phyloP scores from a whole-genome alignment of 2,329 filamentous ascomycete species.

The Fusarium succisae region DNA sequence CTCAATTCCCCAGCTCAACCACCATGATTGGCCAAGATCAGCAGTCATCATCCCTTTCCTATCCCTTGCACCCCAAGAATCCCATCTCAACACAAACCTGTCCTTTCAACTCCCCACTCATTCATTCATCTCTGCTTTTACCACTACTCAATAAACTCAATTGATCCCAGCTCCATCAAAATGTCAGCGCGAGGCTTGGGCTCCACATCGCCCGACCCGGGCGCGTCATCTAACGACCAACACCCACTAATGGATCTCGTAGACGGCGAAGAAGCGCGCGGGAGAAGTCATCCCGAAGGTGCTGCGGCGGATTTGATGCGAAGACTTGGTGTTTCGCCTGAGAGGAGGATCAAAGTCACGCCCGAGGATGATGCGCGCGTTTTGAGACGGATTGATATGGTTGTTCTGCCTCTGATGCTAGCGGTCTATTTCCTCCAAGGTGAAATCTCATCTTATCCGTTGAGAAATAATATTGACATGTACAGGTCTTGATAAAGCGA shows the following conservation, averaged over 20 bases:
- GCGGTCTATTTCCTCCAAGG: slow-evolving; percentile 34
- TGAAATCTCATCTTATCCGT: accelerated
- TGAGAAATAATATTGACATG: neutral
- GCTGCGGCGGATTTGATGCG: slow-evolving; percentile 15
- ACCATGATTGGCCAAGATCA: slow-evolving; percentile 5
- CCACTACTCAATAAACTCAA: neutral
- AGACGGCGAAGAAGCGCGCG: slow-evolving; percentile 4
- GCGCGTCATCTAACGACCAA: slow-evolving; percentile 16
- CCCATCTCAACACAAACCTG: neutral
- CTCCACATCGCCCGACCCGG: slow-evolving; percentile 12
- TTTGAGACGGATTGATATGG: slow-evolving; percentile 24
- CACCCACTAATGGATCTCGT: slow-evolving; percentile 17
- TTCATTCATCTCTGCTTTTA: neutral
- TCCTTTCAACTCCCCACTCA: neutral
- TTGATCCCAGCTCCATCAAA: neutral
- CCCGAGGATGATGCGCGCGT: slow-evolving; percentile 35
- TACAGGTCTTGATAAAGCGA: slow-evolving; percentile 42
- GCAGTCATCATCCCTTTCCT: slow-evolving; percentile 1
- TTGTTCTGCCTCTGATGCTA: slow-evolving; percentile 35
- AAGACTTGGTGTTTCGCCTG: slow-evolving; percentile 18
- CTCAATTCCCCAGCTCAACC: neutral
- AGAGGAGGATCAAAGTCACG: slow-evolving; percentile 30
- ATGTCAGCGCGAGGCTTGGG: slow-evolving; percentile 1
- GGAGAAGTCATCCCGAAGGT: neutral
- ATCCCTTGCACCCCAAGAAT: neutral